Base-by-base conservation (phyloP, 2,329 filamentous ascomycete species). In the Colletotrichum trifolii region DNA sequence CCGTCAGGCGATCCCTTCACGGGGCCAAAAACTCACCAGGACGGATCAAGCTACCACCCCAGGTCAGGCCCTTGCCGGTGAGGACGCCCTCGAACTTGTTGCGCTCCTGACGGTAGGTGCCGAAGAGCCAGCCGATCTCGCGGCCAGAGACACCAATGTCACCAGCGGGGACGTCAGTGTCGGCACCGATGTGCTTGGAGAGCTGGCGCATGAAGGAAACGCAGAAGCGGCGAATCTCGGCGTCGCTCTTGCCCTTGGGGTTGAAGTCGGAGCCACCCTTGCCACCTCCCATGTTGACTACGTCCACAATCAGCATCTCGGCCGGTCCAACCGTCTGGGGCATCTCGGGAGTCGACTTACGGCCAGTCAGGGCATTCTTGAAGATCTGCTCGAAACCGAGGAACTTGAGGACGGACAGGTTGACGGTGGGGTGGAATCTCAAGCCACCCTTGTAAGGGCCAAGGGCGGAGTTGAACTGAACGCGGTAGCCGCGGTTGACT, bases 321-420 rank as follows among this genome's bases (percentile, higher is more conserved):
- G 17, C 12, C 17, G 17, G 7, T 35, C 11, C 12, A 33, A n/a
- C n/a, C 7, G 12, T 9, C 34, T 50, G 7, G 40, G 43, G 12
- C 48, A 10, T 45, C 12, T 13, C 9, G 11, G 17, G 49, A 13
- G 36, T 10, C 12, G 48, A 88, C 92, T 85, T 84, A 94, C 91
- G 83, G 76, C 96, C 96, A 68, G 96, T 98, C 72, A 98, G 85
- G 71, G 96, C 96, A 92, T 98, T 98, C 89, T 98, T 98, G 88
- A 98, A 98, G 83, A 95, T 96, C 85, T 98, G 96, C 89, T 99
- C 96, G 75, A 98, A 98, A 71, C 95, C 96, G 76, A 99, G 87
- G 84, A 98, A 98, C 86, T 99, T 99, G 74, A 99, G 88, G 75
- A 81, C 82, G 57, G 56, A 65, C 75, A 91, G 79, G 81, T 91